Evolutionary conservation across 2,329 filamentous ascomycete genomes (phyloP), one percentile per base, ranked within the genome.

Genomic region (Penicillium sclerotiorum): DNA sequence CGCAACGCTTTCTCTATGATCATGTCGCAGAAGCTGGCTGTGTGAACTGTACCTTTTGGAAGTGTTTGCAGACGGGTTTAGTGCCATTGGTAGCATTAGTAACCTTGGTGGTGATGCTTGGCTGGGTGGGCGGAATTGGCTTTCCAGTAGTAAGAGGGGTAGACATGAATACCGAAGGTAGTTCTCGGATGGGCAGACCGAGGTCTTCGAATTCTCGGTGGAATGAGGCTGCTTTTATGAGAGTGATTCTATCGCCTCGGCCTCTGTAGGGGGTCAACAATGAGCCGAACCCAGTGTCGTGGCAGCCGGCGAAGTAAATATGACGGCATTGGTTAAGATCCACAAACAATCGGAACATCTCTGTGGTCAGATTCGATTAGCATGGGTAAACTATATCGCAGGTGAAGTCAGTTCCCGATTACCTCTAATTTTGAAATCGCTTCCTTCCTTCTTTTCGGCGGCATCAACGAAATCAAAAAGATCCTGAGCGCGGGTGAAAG

Each of bases 401-500:
- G 13, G 2, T 20, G 2, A 8, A 22, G 15, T 30, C 3, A 27
- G 15, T 5, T 20, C 15, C 6, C 15, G 4, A 23, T 27, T 64
- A 77, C 75, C 81, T 61, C 81, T 75, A 46, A 87, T 75, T 63
- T 87, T 87, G 61, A 79, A 80, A 57, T 81, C 80, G 22, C 80
- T 79, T 23, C 79, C 80, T 57, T 83, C 80, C 59, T 85, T 84
- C 28, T 81, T 75, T 53, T 82, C 79, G 8, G 83, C 80, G 9
- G 81, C 81, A 60, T 86, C 84, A 12, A 85, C 72, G 58, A 83
- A 85, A 56, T 86, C 83, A 51, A 82, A 83, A 0, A 84, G 68
- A 25, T 79, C 79, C 40, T 81, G 79, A 0, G 80, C 77, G 12
- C 80, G 71, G 38, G 79, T 84, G 61, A 86, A 85, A 43, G 75